phyloP scores from a whole-genome alignment of 2,329 filamentous ascomycete species.

The Fusarium guadeloupense region DNA sequence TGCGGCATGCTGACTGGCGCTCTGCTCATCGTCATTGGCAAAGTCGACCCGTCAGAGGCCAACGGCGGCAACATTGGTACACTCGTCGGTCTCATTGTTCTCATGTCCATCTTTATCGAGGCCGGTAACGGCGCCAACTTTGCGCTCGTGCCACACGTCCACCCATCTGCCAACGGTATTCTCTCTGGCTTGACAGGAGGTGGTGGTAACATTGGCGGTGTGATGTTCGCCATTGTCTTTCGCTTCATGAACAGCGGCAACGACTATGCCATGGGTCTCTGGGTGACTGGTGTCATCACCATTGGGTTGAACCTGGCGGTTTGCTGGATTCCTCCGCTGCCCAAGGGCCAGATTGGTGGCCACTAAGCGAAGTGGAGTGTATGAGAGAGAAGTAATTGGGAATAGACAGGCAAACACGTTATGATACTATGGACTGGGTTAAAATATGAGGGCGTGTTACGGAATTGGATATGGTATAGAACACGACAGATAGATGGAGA shows the following conservation, averaged over 20 bases:
- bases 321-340: slow-evolving; percentile 63
- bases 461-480: neutral
- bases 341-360: slow-evolving; percentile 55
- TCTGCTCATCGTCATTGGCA: slow-evolving; percentile 69
- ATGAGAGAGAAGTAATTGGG: neutral
- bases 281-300: slow-evolving; percentile 83
- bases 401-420: neutral
- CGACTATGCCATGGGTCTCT: slow-evolving; percentile 75
- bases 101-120: slow-evolving; percentile 84
- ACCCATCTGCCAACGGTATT: slow-evolving; percentile 80
- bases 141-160: slow-evolving; percentile 85
- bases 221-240: slow-evolving; percentile 86
- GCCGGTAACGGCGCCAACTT: slow-evolving; percentile 89
- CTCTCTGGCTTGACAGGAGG: slow-evolving; percentile 83
- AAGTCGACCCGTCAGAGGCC: slow-evolving; percentile 68
- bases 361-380: slow-evolving; percentile 25
- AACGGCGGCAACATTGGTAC: slow-evolving; percentile 53
- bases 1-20: slow-evolving; percentile 70
- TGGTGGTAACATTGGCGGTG: slow-evolving; percentile 83
- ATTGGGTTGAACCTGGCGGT: slow-evolving; percentile 75
- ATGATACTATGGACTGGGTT: slow-evolving; percentile 4
- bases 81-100: slow-evolving; percentile 80
- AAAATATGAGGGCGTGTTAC: slow-evolving; percentile 8
- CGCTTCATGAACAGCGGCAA: slow-evolving; percentile 71
- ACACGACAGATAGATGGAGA: neutral